Conservation (phyloP, 2,329 filamentous ascomycete species). For the Elsinoe fawcettii region DNA sequence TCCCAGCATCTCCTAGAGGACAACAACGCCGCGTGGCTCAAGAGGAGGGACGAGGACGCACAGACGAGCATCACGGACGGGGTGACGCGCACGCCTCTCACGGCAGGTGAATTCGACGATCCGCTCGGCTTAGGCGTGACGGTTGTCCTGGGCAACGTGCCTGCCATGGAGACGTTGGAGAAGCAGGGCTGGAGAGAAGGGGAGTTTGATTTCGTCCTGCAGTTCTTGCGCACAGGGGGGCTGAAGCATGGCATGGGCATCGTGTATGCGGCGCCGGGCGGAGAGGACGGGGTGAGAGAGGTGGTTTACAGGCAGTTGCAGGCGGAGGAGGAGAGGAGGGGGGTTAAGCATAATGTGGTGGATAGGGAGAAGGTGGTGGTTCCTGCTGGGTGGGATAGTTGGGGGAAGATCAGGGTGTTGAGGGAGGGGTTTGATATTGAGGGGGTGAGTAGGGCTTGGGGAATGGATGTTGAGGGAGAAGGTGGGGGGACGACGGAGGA, state of each 20-base stretch:
- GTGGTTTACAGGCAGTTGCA: constrained; percentile 79
- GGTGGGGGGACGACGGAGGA: constrained; percentile 31
- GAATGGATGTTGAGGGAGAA: constrained; percentile 17
- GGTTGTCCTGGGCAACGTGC: constrained; percentile 92
- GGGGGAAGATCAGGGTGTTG: constrained; percentile 91
- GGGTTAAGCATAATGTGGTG: constrained; percentile 55
- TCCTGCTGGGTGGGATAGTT: constrained; percentile 96
- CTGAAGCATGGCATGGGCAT: constrained; percentile 46
- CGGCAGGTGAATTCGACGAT: constrained; percentile 89
- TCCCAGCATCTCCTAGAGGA: constrained; percentile 82
- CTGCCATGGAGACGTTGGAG: constrained; percentile 85
- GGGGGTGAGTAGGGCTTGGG: constrained; percentile 72
- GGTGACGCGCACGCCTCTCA: constrained; percentile 61
- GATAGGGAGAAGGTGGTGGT: constrained; percentile 85
- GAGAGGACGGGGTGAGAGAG: constrained; percentile 67
- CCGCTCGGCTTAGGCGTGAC: constrained; percentile 78
- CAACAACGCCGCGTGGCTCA: constrained; percentile 70
- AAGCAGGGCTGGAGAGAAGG: constrained; percentile 91
- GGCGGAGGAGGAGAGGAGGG: constrained; percentile 63
- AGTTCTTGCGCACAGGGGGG: constrained; percentile 82
- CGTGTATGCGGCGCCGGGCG: constrained; percentile 58
- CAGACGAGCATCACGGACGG: constrained; percentile 30
- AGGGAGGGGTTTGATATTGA: constrained; percentile 91
- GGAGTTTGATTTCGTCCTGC: constrained; percentile 90
- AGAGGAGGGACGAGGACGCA: constrained; percentile 55